phyloP scores from a whole-genome alignment of 2,329 filamentous ascomycete genomes.

The Apiospora hydei region DNA sequence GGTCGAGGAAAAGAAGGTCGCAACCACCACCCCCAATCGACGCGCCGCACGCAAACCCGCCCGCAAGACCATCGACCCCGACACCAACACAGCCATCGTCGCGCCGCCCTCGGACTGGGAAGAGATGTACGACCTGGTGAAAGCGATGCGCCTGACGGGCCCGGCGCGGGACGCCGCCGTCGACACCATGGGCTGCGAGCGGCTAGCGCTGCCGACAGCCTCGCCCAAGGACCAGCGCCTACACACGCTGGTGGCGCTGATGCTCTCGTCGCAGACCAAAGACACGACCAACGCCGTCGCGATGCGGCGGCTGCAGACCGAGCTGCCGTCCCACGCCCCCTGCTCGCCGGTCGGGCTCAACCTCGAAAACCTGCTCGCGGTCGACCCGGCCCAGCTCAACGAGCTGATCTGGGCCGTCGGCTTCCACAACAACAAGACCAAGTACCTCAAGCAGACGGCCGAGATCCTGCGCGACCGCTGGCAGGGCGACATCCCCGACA shows the following conservation, averaged over 20 bases:
- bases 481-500: constrained; percentile 79
- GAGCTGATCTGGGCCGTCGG: constrained; percentile 83
- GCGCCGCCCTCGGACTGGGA: constrained; percentile 61
- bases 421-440: constrained; percentile 95
- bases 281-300: constrained; percentile 88
- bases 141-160: constrained; percentile 73
- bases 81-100: constrained; percentile 32
- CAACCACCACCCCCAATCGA: constrained; percentile 17
- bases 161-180: constrained; percentile 79
- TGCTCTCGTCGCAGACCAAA: constrained; percentile 93
- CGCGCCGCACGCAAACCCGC: constrained; percentile 37
- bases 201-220: constrained; percentile 64
- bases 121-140: constrained; percentile 78
- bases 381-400: constrained; percentile 71
- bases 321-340: constrained; percentile 63
- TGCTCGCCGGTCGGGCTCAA: constrained; percentile 65
- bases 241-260: constrained; percentile 85
- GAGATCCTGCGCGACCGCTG: constrained; percentile 75
- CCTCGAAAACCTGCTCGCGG: constrained; percentile 78
- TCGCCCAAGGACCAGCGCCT: constrained; percentile 70
- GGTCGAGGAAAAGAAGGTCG: constrained; percentile 25
- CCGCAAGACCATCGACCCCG: constrained; percentile 34
- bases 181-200: constrained; percentile 96
- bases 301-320: constrained; percentile 79
- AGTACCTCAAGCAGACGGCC: constrained; percentile 79